Percentiles rank a stretch among this genome's conserved stretches.
Evolutionary conservation across 352 stramenopile species (phyloP).

Genomic region (Globisporangium cystogenes): DNA sequence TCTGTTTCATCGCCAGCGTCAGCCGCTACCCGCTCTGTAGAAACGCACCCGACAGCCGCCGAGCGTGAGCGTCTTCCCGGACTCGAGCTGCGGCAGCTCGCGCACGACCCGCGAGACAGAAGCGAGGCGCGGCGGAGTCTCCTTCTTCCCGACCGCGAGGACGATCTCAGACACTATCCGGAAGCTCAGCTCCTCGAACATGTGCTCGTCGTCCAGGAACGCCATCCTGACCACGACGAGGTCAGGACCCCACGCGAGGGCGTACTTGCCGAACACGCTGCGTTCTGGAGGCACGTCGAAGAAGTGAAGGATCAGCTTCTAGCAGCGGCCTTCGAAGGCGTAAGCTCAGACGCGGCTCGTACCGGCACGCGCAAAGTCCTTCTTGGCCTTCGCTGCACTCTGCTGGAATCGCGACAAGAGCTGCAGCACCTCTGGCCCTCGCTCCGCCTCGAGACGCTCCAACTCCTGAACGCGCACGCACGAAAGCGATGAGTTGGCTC

Average conservation of each 20-base stretch:
- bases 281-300: constrained; percentile 25
- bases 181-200: constrained; percentile 67
- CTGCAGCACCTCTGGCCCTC: constrained; percentile 27
- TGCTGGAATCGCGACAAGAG: constrained; percentile 45
- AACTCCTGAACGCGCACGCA: constrained; percentile 26
- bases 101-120: constrained; percentile 36
- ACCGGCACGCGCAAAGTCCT: constrained; percentile 40
- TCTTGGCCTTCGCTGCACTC: constrained; percentile 38
- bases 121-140: constrained; percentile 49
- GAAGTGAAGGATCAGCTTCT: neutral
- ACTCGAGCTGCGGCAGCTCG: constrained; percentile 40
- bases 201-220: constrained; percentile 38
- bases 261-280: constrained; percentile 40
- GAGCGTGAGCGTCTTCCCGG: constrained; percentile 67
- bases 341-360: neutral
- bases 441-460: constrained; percentile 33
- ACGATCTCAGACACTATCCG: constrained; percentile 57
- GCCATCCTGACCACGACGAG: constrained; percentile 29
- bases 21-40: no score
- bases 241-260: constrained; percentile 13
- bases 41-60: constrained; percentile 58
- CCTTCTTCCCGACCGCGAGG: constrained; percentile 43
- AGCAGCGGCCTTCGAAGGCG: no score
- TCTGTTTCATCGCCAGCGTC: no score
- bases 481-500: neutral